Conservation (phyloP, 805 yeast genomes). For the Blastobotrys chiropterorum region DNA sequence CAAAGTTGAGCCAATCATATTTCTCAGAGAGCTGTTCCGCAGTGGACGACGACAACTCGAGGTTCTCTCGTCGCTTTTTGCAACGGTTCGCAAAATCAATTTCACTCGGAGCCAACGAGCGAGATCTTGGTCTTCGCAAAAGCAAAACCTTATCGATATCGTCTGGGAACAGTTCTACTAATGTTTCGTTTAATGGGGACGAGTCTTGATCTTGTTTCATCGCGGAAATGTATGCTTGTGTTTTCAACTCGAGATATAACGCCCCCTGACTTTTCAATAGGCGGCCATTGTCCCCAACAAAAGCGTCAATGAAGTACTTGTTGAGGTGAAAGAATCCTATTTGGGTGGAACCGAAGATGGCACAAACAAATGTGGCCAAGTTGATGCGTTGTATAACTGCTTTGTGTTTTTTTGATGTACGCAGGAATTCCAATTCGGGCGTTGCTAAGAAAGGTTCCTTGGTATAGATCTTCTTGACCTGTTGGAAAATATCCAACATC, state of each 20-base stretch:
- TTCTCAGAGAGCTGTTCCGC: constrained; percentile 55
- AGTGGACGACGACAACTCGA: constrained; percentile 37
- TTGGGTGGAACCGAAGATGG: constrained; percentile 76
- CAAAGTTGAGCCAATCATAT: constrained; percentile 81
- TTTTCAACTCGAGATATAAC: constrained; percentile 77
- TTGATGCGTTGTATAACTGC: constrained; percentile 75
- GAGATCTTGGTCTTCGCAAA: constrained; percentile 25
- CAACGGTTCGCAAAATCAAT: constrained; percentile 72
- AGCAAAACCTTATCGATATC: constrained; percentile 44
- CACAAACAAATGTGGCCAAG: constrained; percentile 80
- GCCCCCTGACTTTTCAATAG: constrained; percentile 76
- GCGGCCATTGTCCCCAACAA: constrained; percentile 66
- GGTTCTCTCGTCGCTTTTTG: constrained; percentile 56
- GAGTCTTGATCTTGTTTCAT: constrained; percentile 55
- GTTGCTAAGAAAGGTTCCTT: constrained; percentile 69
- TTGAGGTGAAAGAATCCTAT: constrained; percentile 84
- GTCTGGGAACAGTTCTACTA: constrained; percentile 70
- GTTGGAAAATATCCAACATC: constrained; percentile 69
- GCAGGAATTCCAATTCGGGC: constrained; percentile 40
- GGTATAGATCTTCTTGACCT: constrained; percentile 61
- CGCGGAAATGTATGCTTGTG: constrained; percentile 92
- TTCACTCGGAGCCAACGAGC: constrained; percentile 57
- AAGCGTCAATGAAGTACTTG: constrained; percentile 77
- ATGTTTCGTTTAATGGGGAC: constrained; percentile 45
- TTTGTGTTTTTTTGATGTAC: constrained; percentile 33